Evolutionary conservation across 1,139 yeast genomes (phyloP).

Genomic region (Hansenula sp.): DNA sequence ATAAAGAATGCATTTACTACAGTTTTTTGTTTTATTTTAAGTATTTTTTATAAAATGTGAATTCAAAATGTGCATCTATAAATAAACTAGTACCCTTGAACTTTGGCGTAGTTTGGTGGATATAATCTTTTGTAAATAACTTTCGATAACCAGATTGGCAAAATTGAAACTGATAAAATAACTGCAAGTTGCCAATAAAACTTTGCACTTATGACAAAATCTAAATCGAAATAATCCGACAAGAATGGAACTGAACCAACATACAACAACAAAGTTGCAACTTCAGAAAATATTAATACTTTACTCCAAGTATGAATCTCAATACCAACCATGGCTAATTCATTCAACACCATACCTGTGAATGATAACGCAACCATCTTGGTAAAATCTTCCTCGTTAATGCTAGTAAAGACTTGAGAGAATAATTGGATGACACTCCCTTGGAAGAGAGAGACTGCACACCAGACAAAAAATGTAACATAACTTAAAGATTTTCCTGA

Average conservation of each 20-base stretch:
- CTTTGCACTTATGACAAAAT: conserved; percentile 50
- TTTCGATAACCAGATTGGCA: conserved; percentile 89
- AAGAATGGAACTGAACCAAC: conserved; percentile 77
- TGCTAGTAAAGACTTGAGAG: conserved; percentile 70
- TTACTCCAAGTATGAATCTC: conserved; percentile 90
- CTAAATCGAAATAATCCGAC: conserved; percentile 76
- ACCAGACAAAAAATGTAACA: conserved; percentile 90
- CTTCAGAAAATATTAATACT: conserved; percentile 68
- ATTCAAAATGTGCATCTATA: too few species aligned
- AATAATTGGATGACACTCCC: conserved; percentile 79
- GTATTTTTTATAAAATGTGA: neutral
- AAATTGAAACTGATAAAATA: conserved; percentile 64
- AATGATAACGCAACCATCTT: conserved; percentile 83
- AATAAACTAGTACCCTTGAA: conserved; percentile 58
- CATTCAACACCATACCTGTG: conserved; percentile 76
- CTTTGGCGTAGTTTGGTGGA: conserved; percentile 98
- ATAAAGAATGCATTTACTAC: neutral
- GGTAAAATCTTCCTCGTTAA: conserved; percentile 50
- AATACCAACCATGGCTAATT: conserved; percentile 87
- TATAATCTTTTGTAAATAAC: conserved; percentile 68
- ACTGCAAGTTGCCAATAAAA: conserved; percentile 70
- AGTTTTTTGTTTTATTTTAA: neutral
- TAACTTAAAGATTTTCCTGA: conserved; percentile 84
- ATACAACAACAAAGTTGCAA: conserved; percentile 65
- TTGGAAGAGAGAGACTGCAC: conserved; percentile 79